A percentile compares a stretch with the other conserved stretches of the same genome.
These are phyloP conservation scores for Chenopodium quinoa DNA, from an alignment of 148 eudicot genomes.

Conservation along the genomic window DNA sequence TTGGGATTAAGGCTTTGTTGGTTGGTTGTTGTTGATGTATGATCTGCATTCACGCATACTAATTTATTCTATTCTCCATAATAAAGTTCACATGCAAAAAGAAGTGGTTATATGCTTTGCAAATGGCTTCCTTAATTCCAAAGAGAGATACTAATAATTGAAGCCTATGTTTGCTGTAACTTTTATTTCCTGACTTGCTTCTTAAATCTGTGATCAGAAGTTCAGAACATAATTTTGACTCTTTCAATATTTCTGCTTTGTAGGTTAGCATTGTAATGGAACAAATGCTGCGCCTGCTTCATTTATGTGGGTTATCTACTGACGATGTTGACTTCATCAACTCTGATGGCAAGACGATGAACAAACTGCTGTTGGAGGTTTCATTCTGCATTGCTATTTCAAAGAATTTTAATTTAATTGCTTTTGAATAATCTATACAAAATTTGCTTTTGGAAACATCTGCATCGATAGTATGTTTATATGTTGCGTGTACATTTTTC, in stretches of 20 bases:
- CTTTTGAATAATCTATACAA: neutral
- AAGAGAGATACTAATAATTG: neutral
- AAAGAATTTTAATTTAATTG: neutral
- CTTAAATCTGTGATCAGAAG: neutral
- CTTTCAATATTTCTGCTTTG: neutral
- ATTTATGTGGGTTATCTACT: constrained; percentile 82
- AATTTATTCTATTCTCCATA: neutral
- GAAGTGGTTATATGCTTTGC: neutral
- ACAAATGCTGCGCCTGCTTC: constrained; percentile 95
- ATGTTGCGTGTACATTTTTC: neutral
- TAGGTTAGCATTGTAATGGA: constrained; percentile 97
- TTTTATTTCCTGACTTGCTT: constrained; percentile 4
- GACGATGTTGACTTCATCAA: constrained; percentile 98
- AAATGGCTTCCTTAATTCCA: neutral
- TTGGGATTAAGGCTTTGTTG: no score
- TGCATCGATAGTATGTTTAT: no score
- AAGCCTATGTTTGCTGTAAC: neutral
- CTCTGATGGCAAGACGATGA: constrained; percentile 92
- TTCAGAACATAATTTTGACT: neutral
- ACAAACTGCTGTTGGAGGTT: constrained; percentile 86
- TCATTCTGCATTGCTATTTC: constrained; percentile 18
- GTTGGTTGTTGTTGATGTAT: no score
- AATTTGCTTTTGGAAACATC: neutral
- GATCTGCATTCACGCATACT: neutral
- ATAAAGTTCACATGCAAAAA: neutral